Percentiles rank a stretch among this genome's conserved stretches.
Evolutionary conservation across 192 early-diverging fungal species (phyloP).

Genomic region (Backusella tarrabulga): DNA sequence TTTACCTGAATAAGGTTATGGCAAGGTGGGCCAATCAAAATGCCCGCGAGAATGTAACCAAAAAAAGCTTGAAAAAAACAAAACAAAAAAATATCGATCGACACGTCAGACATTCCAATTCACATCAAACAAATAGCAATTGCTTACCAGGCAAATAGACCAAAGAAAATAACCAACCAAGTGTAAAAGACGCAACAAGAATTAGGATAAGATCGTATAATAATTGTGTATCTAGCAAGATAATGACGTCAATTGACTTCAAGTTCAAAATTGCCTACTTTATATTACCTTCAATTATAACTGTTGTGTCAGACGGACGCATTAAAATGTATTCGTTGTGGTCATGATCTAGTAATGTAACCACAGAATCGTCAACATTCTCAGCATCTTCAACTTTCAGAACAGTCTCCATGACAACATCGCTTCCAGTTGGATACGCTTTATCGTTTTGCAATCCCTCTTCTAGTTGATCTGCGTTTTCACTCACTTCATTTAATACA

Average conservation of each 20-base stretch:
- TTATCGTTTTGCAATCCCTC: conserved; percentile 34
- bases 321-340: conserved; percentile 57
- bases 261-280: neutral
- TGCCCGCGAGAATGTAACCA: conserved; percentile 55
- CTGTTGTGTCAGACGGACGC: conserved; percentile 39
- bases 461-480: conserved; percentile 42
- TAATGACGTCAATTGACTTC: neutral
- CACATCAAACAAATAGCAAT: neutral
- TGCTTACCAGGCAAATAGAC: conserved; percentile 28
- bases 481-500: conserved; percentile 41
- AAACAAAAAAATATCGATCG: conserved; percentile 14
- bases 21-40: conserved; percentile 41
- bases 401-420: conserved; percentile 40
- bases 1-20: conserved; percentile 49
- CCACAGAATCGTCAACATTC: conserved; percentile 13
- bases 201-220: conserved; percentile 43
- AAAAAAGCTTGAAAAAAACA: conserved; percentile 43
- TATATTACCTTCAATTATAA: conserved; percentile 42
- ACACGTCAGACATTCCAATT: conserved; percentile 38
- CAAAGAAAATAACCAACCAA: conserved; percentile 38
- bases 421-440: conserved; percentile 9
- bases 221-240: conserved; percentile 36
- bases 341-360: conserved; percentile 46
- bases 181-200: conserved; percentile 34
- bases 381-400: conserved; percentile 36